A percentile compares a stretch with the other conserved stretches of the same genome.
phyloP scores from a whole-genome alignment of 805 yeast species.

The Candida cerambycidarum region DNA sequence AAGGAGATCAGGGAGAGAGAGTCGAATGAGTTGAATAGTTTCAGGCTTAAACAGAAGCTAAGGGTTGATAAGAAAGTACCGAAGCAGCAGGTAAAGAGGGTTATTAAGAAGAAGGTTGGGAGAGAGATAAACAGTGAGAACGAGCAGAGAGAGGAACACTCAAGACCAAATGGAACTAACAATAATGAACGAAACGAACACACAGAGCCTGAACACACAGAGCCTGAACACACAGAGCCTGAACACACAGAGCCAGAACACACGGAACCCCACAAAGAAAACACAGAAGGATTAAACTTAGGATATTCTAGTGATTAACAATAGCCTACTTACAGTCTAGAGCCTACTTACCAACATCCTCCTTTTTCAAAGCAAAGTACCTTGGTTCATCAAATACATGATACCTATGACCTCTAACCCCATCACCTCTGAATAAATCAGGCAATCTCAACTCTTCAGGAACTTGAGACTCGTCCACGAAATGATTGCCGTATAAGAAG shows the following conservation, averaged over 20 bases:
- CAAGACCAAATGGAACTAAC: no score
- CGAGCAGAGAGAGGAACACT: not conserved
- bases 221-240: no score
- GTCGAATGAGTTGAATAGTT: slow-evolving; percentile 15
- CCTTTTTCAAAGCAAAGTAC: slow-evolving; percentile 49
- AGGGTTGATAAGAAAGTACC: not conserved
- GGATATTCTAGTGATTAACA: slow-evolving; percentile 3
- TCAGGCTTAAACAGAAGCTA: slow-evolving; percentile 8
- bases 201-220: no score
- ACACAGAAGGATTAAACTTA: not conserved
- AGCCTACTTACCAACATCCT: no score
- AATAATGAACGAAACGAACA: no score
- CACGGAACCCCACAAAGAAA: not conserved
- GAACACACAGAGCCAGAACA: not conserved
- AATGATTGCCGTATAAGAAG: slow-evolving; percentile 53
- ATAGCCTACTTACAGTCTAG: not conserved
- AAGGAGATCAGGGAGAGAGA: slow-evolving; percentile 23
- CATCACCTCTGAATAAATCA: slow-evolving; percentile 75
- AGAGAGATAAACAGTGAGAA: not conserved
- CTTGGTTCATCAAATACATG: slow-evolving; percentile 96
- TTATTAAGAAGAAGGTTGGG: not conserved
- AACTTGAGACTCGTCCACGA: slow-evolving; percentile 56
- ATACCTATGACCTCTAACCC: slow-evolving; percentile 89
- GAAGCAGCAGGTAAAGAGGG: not conserved
- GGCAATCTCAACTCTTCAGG: slow-evolving; percentile 75